Evolutionary conservation across 257 asterid genomes (phyloP).

Genomic region (Marsdenia floribunda): DNA sequence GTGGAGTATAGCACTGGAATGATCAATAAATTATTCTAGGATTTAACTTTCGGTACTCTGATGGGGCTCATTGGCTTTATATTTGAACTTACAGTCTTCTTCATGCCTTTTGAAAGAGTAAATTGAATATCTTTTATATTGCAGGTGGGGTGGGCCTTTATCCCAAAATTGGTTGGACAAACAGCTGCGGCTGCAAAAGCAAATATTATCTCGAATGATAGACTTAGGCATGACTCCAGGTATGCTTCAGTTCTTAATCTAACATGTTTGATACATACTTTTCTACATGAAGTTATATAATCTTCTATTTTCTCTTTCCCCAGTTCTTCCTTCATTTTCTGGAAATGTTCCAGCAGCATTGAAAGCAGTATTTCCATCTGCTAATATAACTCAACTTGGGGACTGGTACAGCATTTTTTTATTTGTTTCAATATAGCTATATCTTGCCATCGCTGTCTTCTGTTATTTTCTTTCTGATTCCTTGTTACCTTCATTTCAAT

Average conservation of each 20-base stretch:
- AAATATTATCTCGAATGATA: slow-evolving; percentile 78
- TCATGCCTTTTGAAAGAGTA: slow-evolving; percentile 3
- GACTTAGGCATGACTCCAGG: slow-evolving; percentile 99
- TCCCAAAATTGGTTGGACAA: slow-evolving; percentile 76
- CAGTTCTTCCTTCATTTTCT: slow-evolving; percentile 97
- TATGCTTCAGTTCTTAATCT: slow-evolving; percentile 21
- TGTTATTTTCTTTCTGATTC: background rate
- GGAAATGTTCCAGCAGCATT: slow-evolving; percentile 97
- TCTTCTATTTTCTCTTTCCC: slow-evolving; percentile 11
- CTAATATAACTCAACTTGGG: slow-evolving; percentile 85
- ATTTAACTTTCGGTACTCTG: background rate
- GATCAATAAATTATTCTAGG: background rate
- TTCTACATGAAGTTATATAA: background rate
- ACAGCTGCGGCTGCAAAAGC: slow-evolving; percentile 73
- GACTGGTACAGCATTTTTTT: slow-evolving; percentile 60
- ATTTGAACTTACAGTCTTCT: background rate
- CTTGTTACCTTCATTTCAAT: background rate
- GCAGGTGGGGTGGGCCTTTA: slow-evolving; percentile 99
- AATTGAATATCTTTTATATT: slow-evolving; percentile 18
- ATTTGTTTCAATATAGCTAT: slow-evolving; percentile 1
- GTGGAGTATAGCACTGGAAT: background rate
- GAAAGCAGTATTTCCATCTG: slow-evolving; percentile 66
- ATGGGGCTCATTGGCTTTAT: background rate
- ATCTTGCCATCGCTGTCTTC: background rate
- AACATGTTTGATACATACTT: background rate